Percentiles rank a stretch among this genome's conserved stretches.
phyloP scores from a whole-genome alignment of 352 stramenopile genomes.

The Globisporangium cederbergense region DNA sequence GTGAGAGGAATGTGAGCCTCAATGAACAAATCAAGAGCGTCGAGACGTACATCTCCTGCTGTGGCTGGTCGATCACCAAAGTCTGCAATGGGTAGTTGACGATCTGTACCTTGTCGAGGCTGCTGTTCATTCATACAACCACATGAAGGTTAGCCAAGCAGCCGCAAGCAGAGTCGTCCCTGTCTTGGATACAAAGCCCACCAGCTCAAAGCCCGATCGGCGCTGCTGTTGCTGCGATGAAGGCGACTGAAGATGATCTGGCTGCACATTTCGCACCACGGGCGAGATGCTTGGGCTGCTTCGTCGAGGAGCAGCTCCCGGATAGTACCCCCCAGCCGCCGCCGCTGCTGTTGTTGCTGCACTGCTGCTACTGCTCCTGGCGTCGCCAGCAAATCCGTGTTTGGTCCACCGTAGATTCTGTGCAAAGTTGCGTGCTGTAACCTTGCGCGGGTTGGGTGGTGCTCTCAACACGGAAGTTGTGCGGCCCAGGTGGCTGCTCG shows the following conservation, averaged over 20 bases:
- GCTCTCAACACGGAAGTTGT: conserved; percentile 9
- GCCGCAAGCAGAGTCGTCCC: background rate
- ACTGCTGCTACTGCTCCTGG: conserved; percentile 8
- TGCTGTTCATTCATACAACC: background rate
- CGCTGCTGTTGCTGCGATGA: conserved; percentile 3
- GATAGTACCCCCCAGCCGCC: background rate
- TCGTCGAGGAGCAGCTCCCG: background rate
- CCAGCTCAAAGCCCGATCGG: conserved; percentile 19
- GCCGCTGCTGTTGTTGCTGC: conserved; percentile 1
- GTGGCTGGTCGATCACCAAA: conserved; percentile 23
- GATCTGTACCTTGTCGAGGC: conserved; percentile 14
- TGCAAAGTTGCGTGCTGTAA: conserved; percentile 31
- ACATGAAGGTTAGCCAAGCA: background rate
- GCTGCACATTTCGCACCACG: conserved; percentile 11
- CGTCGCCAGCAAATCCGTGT: conserved; percentile 27
- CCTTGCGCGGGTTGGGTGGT: conserved; percentile 28
- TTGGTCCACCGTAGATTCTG: conserved; percentile 54
- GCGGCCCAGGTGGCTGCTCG: conserved; percentile 1
- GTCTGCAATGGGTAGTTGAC: conserved; percentile 20
- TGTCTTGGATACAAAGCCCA: conserved; percentile 4
- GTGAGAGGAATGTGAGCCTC: background rate
- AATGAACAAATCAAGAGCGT: background rate
- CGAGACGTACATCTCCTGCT: conserved; percentile 24
- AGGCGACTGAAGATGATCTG: conserved; percentile 7
- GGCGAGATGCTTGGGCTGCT: conserved; percentile 13